These are phyloP conservation scores for Afroboletus lepidellus DNA, from an alignment of 1,284 basidiomycete species.

Conservation along the genomic window DNA sequence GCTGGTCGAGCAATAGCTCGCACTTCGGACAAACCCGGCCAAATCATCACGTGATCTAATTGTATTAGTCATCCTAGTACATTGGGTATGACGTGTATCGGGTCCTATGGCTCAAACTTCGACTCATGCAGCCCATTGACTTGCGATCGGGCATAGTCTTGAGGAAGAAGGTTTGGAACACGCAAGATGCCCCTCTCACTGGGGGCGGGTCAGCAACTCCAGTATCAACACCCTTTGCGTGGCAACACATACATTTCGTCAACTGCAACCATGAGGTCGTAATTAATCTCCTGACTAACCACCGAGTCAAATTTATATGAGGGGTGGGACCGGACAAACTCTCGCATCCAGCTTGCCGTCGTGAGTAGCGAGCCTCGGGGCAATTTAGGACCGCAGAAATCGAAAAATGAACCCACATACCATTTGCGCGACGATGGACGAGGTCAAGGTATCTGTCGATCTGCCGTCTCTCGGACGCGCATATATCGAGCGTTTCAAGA, in stretches of 20 bases:
- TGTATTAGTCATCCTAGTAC: not conserved
- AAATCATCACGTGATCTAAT: conserved; percentile 21
- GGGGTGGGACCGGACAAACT: conserved; percentile 89
- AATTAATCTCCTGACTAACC: conserved; percentile 89
- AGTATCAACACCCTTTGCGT: not conserved
- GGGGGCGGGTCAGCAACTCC: conserved; percentile 16
- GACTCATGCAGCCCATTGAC: conserved; percentile 29
- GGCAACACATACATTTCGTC: conserved; percentile 78
- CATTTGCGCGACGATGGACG: conserved; percentile 76
- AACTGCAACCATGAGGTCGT: conserved; percentile 88
- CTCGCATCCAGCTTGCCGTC: conserved; percentile 89
- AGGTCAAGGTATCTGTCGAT: conserved; percentile 82
- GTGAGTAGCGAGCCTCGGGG: conserved; percentile 79
- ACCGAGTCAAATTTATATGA: conserved; percentile 90
- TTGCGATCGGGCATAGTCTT: conserved; percentile 43
- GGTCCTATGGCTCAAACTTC: conserved; percentile 24
- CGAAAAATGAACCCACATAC: conserved; percentile 41
- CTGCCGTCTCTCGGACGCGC: conserved; percentile 58
- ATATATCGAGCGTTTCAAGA: conserved; percentile 84
- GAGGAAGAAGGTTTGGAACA: conserved; percentile 64
- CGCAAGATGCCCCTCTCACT: conserved; percentile 71
- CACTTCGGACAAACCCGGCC: conserved; percentile 31
- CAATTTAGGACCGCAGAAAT: conserved; percentile 9
- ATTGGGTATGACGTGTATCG: conserved; percentile 6
- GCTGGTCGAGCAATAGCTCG: not conserved